Evolutionary conservation across 2,329 filamentous ascomycete genomes (phyloP).

Genomic region (Thielaviopsis euricoi): DNA sequence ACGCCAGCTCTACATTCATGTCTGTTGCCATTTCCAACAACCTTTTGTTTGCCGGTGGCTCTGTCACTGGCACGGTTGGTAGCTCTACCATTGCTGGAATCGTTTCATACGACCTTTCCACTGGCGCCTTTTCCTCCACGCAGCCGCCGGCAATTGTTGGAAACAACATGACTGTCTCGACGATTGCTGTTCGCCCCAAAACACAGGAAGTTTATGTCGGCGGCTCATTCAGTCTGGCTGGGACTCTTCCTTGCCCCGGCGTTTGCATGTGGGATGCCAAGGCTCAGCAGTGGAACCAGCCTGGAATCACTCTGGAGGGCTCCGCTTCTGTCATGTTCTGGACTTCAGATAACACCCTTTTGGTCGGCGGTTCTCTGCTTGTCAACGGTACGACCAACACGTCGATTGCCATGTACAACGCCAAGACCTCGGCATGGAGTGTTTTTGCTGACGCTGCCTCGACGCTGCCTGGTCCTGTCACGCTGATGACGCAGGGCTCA

Average conservation of each 20-base stretch:
- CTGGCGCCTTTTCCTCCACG: slow-evolving; percentile 38
- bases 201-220: slow-evolving; percentile 68
- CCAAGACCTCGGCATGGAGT: slow-evolving; percentile 49
- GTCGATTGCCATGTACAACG: slow-evolving; percentile 58
- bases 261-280: slow-evolving; percentile 66
- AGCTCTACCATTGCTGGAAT: slow-evolving; percentile 52
- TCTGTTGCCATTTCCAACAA: slow-evolving; percentile 51
- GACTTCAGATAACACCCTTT: slow-evolving; percentile 52
- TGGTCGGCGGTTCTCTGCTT: slow-evolving; percentile 63
- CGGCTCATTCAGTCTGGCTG: slow-evolving; percentile 69
- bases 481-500: slow-evolving; percentile 58
- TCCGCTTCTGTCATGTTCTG: slow-evolving; percentile 58
- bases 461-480: slow-evolving; percentile 61
- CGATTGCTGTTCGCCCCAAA: slow-evolving; percentile 56
- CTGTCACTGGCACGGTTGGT: slow-evolving; percentile 53
- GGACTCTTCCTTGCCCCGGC: slow-evolving; percentile 63
- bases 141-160: slow-evolving; percentile 67
- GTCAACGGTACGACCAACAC: slow-evolving; percentile 44
- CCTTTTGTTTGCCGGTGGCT: slow-evolving; percentile 68
- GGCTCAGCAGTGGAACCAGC: slow-evolving; percentile 60
- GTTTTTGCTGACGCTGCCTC: slow-evolving; percentile 41
- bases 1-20: slow-evolving; percentile 57
- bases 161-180: slow-evolving; percentile 52
- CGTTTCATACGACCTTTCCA: slow-evolving; percentile 59
- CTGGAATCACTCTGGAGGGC: slow-evolving; percentile 56